Conservation (phyloP, 2,329 filamentous ascomycete genomes). For the Fusarium sp. region DNA sequence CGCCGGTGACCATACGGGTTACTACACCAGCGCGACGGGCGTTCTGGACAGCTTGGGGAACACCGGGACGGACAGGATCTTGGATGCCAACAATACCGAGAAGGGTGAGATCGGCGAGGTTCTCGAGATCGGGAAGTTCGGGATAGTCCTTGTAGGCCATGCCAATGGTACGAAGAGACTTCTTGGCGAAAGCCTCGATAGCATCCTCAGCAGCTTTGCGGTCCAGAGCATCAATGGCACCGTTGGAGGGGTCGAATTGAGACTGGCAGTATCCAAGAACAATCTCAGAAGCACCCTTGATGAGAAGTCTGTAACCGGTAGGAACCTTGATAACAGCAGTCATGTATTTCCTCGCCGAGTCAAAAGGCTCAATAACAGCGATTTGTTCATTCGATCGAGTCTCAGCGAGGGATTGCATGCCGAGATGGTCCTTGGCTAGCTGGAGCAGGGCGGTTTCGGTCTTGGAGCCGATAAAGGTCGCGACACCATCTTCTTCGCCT, state of each 20-base stretch:
- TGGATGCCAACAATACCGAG: conserved; percentile 80
- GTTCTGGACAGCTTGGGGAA: conserved; percentile 74
- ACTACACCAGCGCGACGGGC: conserved; percentile 82
- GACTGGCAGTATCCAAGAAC: conserved; percentile 65
- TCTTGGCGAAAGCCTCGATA: conserved; percentile 81
- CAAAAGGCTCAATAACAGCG: conserved; percentile 79
- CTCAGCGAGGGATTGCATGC: conserved; percentile 72
- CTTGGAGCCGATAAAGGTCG: conserved; percentile 79
- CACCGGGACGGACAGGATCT: conserved; percentile 79
- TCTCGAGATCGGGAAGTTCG: conserved; percentile 64
- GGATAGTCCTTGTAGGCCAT: conserved; percentile 85
- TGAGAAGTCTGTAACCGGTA: conserved; percentile 65
- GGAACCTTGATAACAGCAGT: conserved; percentile 66
- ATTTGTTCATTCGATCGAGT: conserved; percentile 69
- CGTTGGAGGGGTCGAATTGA: conserved; percentile 59
- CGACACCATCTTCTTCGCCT: conserved; percentile 72
- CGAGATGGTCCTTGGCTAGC: conserved; percentile 73
- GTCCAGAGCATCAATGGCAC: conserved; percentile 57
- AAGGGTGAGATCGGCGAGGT: conserved; percentile 68
- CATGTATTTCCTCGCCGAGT: conserved; percentile 80
- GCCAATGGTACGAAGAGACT: conserved; percentile 86
- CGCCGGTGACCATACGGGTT: conserved; percentile 87
- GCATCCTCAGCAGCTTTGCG: conserved; percentile 66
- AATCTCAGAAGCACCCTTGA: conserved; percentile 75
- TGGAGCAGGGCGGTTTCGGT: conserved; percentile 79